Evolutionary conservation across 306 rosid genomes (phyloP).

Genomic region (Citrullus amarus): DNA sequence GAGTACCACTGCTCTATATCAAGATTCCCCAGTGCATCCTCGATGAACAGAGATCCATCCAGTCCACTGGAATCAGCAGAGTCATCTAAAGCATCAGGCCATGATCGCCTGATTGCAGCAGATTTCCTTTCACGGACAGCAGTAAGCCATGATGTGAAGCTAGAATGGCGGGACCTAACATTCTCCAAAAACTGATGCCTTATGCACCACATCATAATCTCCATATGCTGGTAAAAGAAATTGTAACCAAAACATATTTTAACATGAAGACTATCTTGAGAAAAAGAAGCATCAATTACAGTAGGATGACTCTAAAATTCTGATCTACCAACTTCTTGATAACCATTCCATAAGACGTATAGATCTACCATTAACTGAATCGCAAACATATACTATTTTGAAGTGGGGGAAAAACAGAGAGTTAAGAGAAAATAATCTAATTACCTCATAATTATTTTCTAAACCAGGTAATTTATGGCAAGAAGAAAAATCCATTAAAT

Average conservation of each 20-base stretch:
- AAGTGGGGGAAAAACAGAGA: not conserved
- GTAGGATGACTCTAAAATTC: not conserved
- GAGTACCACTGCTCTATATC: constrained; percentile 45
- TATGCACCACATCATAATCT: constrained; percentile 73
- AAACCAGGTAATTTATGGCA: not conserved
- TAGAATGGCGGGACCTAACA: constrained; percentile 36
- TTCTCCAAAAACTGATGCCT: constrained; percentile 65
- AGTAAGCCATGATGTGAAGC: constrained; percentile 52
- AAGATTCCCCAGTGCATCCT: constrained; percentile 76
- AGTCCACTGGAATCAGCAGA: constrained; percentile 44
- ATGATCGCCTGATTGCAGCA: constrained; percentile 67
- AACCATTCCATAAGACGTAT: not conserved
- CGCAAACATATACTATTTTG: not conserved
- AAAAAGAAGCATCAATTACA: not conserved
- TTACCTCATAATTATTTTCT: not conserved
- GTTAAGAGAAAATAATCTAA: not conserved
- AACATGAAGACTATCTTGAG: not conserved
- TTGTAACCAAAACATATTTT: not conserved
- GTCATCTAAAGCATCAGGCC: constrained; percentile 78
- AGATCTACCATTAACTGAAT: not conserved
- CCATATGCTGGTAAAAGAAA: constrained; percentile 69
- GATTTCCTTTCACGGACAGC: constrained; percentile 56
- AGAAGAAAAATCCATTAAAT: not conserved
- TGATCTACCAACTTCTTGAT: not conserved
- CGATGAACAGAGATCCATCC: constrained; percentile 75